Conservation (phyloP, 768 basidiomycete species). For the Hericium coralloides region DNA sequence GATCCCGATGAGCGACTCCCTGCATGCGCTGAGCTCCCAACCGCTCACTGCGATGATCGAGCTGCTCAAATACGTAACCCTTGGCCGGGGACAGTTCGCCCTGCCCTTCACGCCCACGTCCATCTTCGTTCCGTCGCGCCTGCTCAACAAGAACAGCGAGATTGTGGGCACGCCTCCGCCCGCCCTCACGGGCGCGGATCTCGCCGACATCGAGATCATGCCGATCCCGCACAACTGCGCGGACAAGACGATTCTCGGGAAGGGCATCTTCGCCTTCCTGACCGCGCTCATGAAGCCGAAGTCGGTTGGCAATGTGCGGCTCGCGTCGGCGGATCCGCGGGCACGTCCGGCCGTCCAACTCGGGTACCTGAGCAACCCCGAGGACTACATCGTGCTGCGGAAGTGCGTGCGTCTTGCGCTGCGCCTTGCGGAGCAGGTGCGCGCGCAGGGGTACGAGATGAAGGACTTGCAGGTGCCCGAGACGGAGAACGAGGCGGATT, state of each 20-base stretch:
- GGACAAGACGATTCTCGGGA: neutral
- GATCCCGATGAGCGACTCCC: slow-evolving; percentile 24
- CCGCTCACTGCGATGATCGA: slow-evolving; percentile 23
- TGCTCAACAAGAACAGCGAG: slow-evolving; percentile 17
- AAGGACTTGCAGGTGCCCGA: slow-evolving; percentile 19
- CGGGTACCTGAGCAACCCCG: slow-evolving; percentile 18
- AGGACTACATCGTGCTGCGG: slow-evolving; percentile 21
- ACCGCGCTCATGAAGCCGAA: slow-evolving; percentile 18
- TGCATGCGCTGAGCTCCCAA: slow-evolving; percentile 19
- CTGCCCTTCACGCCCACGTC: slow-evolving; percentile 22
- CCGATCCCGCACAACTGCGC: slow-evolving; percentile 15
- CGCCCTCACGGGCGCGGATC: slow-evolving; percentile 17
- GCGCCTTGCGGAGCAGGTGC: slow-evolving; percentile 18
- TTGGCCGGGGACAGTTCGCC: slow-evolving; percentile 26
- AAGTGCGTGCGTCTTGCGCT: slow-evolving; percentile 12
- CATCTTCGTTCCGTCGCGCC: slow-evolving; percentile 22
- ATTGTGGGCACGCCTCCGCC: slow-evolving; percentile 7
- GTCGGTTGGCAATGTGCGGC: slow-evolving; percentile 18
- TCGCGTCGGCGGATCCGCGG: slow-evolving; percentile 23
- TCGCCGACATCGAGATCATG: slow-evolving; percentile 35
- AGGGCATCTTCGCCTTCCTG: slow-evolving; percentile 15
- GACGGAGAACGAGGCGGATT: slow-evolving; percentile 20
- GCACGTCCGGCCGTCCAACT: slow-evolving; percentile 24
- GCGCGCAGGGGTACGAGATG: slow-evolving; percentile 18
- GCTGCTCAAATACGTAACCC: slow-evolving; percentile 24